phyloP scores from a whole-genome alignment of 331 rosid species.

The Saraca asoca region DNA sequence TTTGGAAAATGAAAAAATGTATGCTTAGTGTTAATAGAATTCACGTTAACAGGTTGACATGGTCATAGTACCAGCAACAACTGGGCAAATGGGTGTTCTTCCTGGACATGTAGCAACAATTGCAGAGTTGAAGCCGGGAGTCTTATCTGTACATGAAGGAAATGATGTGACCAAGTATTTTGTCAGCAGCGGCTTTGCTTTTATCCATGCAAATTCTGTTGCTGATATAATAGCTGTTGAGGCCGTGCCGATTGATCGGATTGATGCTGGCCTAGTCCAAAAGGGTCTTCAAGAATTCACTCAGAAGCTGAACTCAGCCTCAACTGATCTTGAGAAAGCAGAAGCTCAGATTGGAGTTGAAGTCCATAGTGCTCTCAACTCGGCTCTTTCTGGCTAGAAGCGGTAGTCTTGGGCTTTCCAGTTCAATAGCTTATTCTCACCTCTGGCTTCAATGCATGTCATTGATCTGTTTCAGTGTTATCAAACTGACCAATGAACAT shows the following conservation, averaged over 20 bases:
- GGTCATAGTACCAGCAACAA: constrained; percentile 94
- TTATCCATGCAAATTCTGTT: constrained; percentile 85
- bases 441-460: constrained; percentile 25
- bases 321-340: constrained; percentile 94
- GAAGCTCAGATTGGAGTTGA: constrained; percentile 99
- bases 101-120: constrained; percentile 98
- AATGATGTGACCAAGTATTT: constrained; percentile 72
- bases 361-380: constrained; percentile 80
- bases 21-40: neutral
- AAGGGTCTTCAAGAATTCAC: constrained; percentile 94
- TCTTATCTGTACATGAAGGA: constrained; percentile 88
- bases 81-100: constrained; percentile 99
- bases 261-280: constrained; percentile 78
- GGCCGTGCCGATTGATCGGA: constrained; percentile 77
- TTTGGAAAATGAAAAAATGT: constrained; percentile 13
- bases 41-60: constrained; percentile 71
- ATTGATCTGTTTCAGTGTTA: constrained; percentile 49
- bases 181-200: constrained; percentile 90
- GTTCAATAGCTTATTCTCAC: constrained; percentile 36
- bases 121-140: constrained; percentile 95
- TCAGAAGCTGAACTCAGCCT: constrained; percentile 89
- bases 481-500: constrained; percentile 39
- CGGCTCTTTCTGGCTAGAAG: constrained; percentile 71
- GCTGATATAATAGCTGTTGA: constrained; percentile 86
- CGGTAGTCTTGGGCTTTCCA: constrained; percentile 33